Percentiles rank a stretch among this genome's conserved stretches.
phyloP scores from a whole-genome alignment of 2,329 filamentous ascomycete species.

The Penicillium sp. region DNA sequence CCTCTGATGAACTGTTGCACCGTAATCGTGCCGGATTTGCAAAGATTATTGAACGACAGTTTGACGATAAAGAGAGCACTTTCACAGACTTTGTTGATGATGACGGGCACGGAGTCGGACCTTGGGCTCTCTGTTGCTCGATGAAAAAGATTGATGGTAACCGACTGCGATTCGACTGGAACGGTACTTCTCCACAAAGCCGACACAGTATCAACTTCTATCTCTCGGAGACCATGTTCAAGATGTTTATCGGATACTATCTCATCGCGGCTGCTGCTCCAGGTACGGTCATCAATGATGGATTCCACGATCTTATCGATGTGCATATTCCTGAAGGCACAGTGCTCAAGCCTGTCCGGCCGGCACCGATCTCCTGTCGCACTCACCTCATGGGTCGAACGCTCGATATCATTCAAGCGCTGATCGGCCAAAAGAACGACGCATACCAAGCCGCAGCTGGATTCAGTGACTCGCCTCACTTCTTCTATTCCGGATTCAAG shows the following conservation, averaged over 20 bases:
- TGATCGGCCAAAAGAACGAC: slow-evolving; percentile 51
- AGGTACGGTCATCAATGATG: slow-evolving; percentile 53
- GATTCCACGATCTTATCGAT: slow-evolving; percentile 54
- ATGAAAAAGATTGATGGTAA: slow-evolving; percentile 47
- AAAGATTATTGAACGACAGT: slow-evolving; percentile 50
- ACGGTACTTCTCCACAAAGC: slow-evolving; percentile 51
- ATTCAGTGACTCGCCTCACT: slow-evolving; percentile 54
- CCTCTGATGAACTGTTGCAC: slow-evolving; percentile 47
- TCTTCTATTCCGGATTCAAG: slow-evolving; percentile 55
- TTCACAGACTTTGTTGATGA: slow-evolving; percentile 56
- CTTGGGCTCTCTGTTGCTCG: slow-evolving; percentile 50
- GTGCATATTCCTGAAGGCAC: slow-evolving; percentile 49
- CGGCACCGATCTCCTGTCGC: slow-evolving; percentile 50
- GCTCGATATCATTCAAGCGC: slow-evolving; percentile 53
- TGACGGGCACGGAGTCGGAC: slow-evolving; percentile 49
- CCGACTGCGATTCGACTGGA: slow-evolving; percentile 52
- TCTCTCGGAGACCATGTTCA: slow-evolving; percentile 53
- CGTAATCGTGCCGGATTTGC: slow-evolving; percentile 49
- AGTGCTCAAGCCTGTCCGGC: slow-evolving; percentile 50
- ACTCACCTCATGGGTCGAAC: slow-evolving; percentile 52
- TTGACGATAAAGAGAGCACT: slow-evolving; percentile 43
- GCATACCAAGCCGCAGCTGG: slow-evolving; percentile 52
- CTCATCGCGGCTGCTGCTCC: slow-evolving; percentile 53
- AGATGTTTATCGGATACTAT: slow-evolving; percentile 53
- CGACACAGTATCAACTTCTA: slow-evolving; percentile 53